phyloP scores from a whole-genome alignment of 805 yeast genomes.

The Blastobotrys parvus region DNA sequence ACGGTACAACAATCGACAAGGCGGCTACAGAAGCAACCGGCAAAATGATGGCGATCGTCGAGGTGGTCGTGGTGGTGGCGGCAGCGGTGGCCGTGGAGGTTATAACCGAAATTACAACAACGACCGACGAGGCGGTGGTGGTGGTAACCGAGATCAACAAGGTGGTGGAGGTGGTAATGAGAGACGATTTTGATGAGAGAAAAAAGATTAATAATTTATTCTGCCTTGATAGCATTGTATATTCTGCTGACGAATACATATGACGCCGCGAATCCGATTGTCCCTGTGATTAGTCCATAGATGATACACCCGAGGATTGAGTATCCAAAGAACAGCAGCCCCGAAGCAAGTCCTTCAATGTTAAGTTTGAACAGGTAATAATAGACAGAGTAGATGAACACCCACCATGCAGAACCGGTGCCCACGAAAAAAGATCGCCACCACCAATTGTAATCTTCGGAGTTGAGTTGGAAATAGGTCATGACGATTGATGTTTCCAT shows the following conservation, averaged over 20 bases:
- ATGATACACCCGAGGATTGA: conserved; percentile 54
- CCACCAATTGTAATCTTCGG: conserved; percentile 63
- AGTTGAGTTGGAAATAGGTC: conserved; percentile 51
- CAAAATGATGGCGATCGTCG: conserved; percentile 9
- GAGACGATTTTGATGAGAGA: not conserved
- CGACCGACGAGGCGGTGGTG: not conserved
- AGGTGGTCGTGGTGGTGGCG: conserved; percentile 10
- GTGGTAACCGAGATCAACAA: not conserved
- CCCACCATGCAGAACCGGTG: conserved; percentile 61
- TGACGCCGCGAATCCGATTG: conserved; percentile 63
- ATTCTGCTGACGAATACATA: conserved; percentile 55
- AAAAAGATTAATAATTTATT: conserved; percentile 26
- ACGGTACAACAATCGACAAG: conserved; percentile 9
- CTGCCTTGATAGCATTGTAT: conserved; percentile 50
- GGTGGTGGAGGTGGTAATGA: not conserved
- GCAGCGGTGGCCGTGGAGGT: conserved; percentile 8
- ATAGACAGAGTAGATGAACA: conserved; percentile 58
- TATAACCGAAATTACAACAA: conserved; percentile 8
- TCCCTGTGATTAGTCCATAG: conserved; percentile 65
- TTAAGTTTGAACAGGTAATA: conserved; percentile 52
- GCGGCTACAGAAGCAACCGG: conserved; percentile 14
- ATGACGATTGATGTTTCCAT: conserved; percentile 66
- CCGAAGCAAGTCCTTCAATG: conserved; percentile 58
- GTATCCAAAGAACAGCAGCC: conserved; percentile 62
- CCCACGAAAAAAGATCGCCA: conserved; percentile 74